Evolutionary conservation across 1,284 basidiomycete species (phyloP).

Genomic region (Ustilago sp.): DNA sequence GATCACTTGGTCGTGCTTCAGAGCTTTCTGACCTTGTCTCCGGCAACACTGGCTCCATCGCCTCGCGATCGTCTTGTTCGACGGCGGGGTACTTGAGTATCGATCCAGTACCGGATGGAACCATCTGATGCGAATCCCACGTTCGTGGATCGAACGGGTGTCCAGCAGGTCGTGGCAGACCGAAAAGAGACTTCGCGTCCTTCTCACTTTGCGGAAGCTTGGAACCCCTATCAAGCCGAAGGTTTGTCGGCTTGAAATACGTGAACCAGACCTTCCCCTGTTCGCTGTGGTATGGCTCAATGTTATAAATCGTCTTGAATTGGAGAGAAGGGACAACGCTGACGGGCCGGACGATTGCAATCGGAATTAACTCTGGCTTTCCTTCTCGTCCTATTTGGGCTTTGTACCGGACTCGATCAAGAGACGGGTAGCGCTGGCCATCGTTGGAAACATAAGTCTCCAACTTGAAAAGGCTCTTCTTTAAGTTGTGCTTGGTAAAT

Average conservation of each 20-base stretch:
- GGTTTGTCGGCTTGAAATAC: neutral
- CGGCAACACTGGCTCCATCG: neutral
- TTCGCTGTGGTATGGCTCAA: fast-evolving
- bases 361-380: neutral
- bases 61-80: neutral
- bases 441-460: neutral
- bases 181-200: neutral
- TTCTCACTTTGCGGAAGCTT: no score
- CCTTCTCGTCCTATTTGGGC: no score
- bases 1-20: neutral
- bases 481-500: neutral
- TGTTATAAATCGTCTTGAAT: neutral
- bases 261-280: neutral
- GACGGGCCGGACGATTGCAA: constrained; percentile 15
- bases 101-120: neutral
- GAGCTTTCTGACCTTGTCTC: neutral
- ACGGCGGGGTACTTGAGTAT: neutral
- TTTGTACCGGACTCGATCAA: constrained; percentile 10
- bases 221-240: neutral
- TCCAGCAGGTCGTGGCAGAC: neutral
- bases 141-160: neutral
- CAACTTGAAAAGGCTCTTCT: no score
- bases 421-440: neutral
- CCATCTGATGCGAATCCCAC: neutral
- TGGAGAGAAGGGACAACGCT: neutral